Evolutionary conservation across 805 yeast species (phyloP).

Genomic region (Teunomyces atbi): DNA sequence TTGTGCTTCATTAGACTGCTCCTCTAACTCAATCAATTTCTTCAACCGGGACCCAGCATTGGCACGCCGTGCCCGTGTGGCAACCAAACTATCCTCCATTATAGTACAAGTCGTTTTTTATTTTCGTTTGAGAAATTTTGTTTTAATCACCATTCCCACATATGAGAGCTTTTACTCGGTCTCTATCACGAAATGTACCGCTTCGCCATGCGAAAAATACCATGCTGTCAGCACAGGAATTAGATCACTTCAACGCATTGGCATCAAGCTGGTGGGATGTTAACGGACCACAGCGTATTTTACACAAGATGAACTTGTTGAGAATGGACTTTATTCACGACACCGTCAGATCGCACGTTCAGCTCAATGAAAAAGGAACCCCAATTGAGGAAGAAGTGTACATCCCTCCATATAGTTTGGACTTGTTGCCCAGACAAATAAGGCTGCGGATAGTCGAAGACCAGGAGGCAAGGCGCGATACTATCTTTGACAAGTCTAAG

Average conservation of each 20-base stretch:
- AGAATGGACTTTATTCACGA: constrained; percentile 83
- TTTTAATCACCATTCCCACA: background rate
- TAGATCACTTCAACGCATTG: constrained; percentile 76
- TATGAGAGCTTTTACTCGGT: constrained; percentile 1
- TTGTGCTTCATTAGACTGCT: constrained; percentile 38
- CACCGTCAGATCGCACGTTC: constrained; percentile 47
- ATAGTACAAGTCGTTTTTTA: background rate
- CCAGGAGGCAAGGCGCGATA: constrained; percentile 47
- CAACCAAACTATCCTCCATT: constrained; percentile 57
- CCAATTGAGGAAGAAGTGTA: constrained; percentile 49
- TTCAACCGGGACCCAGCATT: constrained; percentile 89
- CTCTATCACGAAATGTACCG: background rate
- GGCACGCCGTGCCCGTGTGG: constrained; percentile 72
- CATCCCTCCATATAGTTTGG: constrained; percentile 74
- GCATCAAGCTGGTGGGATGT: constrained; percentile 99
- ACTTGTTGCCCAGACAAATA: constrained; percentile 61
- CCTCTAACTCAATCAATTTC: constrained; percentile 70
- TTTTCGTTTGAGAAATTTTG: constrained; percentile 2
- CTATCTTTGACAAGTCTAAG: constrained; percentile 31
- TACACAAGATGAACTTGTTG: constrained; percentile 90
- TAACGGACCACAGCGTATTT: constrained; percentile 85
- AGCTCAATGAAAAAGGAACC: constrained; percentile 33
- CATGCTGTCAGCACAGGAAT: constrained; percentile 43
- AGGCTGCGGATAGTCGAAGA: constrained; percentile 47
- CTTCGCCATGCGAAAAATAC: background rate